A percentile compares a stretch with the other conserved stretches of the same genome.
Evolutionary conservation across 371 early-diverging fungal genomes (phyloP).

Genomic region (Mortierella sp.): DNA sequence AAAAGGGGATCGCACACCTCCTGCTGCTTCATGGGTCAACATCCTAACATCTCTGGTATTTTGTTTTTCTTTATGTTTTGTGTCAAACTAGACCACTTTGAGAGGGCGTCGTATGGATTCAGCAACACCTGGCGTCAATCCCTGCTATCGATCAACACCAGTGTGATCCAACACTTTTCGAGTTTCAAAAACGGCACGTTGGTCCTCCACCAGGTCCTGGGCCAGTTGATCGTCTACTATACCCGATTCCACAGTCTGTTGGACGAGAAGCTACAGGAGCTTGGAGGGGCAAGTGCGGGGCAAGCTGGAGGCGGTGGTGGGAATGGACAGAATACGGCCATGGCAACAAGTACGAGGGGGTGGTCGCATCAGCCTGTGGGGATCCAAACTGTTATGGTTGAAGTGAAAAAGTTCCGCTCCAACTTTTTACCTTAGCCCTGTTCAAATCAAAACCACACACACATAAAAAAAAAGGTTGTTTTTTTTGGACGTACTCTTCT

Average conservation of each 20-base stretch:
- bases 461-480: not conserved
- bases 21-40: not conserved
- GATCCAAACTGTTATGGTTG: constrained; percentile 93
- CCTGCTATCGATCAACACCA: constrained; percentile 81
- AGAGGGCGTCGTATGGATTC: constrained; percentile 79
- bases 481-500: not conserved
- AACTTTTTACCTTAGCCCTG: constrained; percentile 66
- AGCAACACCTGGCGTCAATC: constrained; percentile 84
- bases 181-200: constrained; percentile 93
- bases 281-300: not conserved
- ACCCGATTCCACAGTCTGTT: constrained; percentile 84
- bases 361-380: constrained; percentile 85
- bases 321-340: not conserved
- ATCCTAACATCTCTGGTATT: not conserved
- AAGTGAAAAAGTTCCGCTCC: constrained; percentile 88
- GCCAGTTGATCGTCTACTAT: constrained; percentile 90
- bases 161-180: constrained; percentile 89
- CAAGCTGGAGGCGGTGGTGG: not conserved
- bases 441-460: not conserved
- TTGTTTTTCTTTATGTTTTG: not conserved
- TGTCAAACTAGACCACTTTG: constrained; percentile 61
- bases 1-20: not conserved
- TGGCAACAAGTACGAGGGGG: constrained; percentile 34
- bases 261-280: constrained; percentile 69
- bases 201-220: constrained; percentile 88